Percentiles rank a stretch among this genome's conserved stretches.
Conservation (phyloP, 371 early-diverging fungal species). For the Nosema bombycis region DNA sequence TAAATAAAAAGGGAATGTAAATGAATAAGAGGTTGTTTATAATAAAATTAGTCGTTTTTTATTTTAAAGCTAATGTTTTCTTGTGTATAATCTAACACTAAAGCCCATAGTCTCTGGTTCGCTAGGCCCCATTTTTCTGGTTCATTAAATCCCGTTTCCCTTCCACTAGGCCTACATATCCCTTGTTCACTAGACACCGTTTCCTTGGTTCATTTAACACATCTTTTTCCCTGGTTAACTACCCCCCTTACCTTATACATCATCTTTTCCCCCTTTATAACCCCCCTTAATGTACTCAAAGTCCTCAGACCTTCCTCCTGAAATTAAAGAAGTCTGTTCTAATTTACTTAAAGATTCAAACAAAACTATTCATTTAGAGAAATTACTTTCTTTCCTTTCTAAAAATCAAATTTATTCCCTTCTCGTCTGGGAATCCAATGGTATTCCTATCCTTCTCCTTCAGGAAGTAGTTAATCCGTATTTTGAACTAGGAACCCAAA, state of each 20-base stretch:
- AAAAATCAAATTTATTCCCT: background rate
- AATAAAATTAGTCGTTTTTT: background rate
- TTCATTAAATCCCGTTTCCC: too few species aligned
- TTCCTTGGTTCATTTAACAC: too few species aligned
- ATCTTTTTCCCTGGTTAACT: too few species aligned
- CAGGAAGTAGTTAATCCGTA: slow-evolving; percentile 54
- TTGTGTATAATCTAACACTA: too few species aligned
- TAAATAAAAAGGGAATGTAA: slow-evolving; percentile 39
- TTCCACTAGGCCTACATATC: too few species aligned
- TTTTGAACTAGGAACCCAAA: slow-evolving; percentile 26
- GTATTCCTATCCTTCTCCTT: slow-evolving; percentile 52
- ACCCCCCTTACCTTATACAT: too few species aligned
- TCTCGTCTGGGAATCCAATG: slow-evolving; percentile 27
- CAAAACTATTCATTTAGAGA: slow-evolving; percentile 1
- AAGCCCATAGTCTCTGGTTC: too few species aligned
- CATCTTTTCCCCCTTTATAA: background rate
- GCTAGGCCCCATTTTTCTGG: too few species aligned
- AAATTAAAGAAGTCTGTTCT: slow-evolving; percentile 11
- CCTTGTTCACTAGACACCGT: too few species aligned
- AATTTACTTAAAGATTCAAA: slow-evolving; percentile 4
- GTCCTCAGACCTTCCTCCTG: background rate
- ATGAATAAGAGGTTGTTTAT: background rate
- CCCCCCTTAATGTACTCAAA: background rate
- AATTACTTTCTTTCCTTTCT: slow-evolving; percentile 14
- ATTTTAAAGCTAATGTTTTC: too few species aligned